Conservation (phyloP, 2,329 filamentous ascomycete genomes). For the Pseudocercospora ulei region DNA sequence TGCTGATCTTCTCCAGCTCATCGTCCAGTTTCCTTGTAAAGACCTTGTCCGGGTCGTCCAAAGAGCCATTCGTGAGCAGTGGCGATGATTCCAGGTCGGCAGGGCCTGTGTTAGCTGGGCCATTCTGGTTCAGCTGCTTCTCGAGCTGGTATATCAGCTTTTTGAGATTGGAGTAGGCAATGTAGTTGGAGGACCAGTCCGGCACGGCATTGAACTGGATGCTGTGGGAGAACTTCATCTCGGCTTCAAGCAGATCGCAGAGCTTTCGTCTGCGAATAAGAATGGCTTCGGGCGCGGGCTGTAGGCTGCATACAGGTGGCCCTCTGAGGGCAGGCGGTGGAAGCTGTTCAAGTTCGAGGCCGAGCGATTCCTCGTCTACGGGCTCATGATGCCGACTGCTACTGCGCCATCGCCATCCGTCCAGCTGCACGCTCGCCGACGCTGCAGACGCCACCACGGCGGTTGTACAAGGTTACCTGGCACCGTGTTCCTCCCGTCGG, state of each 20-base stretch:
- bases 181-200: slow-evolving; percentile 98
- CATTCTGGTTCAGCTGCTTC: slow-evolving; percentile 59
- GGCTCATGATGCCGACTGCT: slow-evolving; percentile 3
- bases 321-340: slow-evolving; percentile 22
- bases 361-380: slow-evolving; percentile 11
- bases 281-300: slow-evolving; percentile 13
- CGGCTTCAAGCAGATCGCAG: slow-evolving; percentile 62
- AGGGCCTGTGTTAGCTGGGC: slow-evolving; percentile 15
- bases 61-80: slow-evolving; percentile 52
- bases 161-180: slow-evolving; percentile 97
- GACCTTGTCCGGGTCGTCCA: slow-evolving; percentile 62
- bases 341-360: slow-evolving; percentile 28
- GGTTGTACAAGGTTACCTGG: slow-evolving; percentile 6
- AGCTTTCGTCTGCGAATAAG: slow-evolving; percentile 48
- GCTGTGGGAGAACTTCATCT: slow-evolving; percentile 99
- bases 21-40: slow-evolving; percentile 74
- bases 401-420: slow-evolving; percentile 13
- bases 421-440: slow-evolving; percentile 11
- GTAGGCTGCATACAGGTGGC: no score
- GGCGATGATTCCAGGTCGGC: slow-evolving; percentile 76
- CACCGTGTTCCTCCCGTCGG: slow-evolving; percentile 5
- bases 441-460: slow-evolving; percentile 11
- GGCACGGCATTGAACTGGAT: slow-evolving; percentile 99
- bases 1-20: slow-evolving; percentile 87
- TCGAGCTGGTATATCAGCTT: slow-evolving; percentile 97